A percentile compares a stretch with the other conserved stretches of the same genome.
Conservation (phyloP, 2,329 filamentous ascomycete genomes). For the Aspergillus phoenicis region DNA sequence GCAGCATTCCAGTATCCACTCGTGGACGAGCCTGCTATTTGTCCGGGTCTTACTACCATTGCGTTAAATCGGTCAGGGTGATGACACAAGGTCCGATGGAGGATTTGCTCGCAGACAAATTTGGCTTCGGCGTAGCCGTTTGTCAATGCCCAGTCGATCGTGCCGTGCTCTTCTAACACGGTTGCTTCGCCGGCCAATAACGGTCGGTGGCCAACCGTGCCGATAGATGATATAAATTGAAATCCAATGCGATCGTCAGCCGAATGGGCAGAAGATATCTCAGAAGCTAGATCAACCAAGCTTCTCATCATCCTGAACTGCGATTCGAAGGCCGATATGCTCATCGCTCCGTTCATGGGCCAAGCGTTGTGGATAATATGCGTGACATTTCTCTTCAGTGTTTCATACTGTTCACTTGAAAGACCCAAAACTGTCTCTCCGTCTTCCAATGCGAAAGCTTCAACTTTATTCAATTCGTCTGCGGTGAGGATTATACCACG, state of each 20-base stretch:
- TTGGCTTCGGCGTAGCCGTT: conserved; percentile 59
- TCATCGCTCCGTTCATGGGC: conserved; percentile 29
- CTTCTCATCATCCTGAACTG: conserved; percentile 52
- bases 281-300: conserved; percentile 51
- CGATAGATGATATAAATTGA: conserved; percentile 49
- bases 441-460: conserved; percentile 54
- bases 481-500: conserved; percentile 28
- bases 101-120: conserved; percentile 53
- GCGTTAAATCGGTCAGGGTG: conserved; percentile 48
- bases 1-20: conserved; percentile 59
- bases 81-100: conserved; percentile 52
- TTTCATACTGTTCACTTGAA: conserved; percentile 37
- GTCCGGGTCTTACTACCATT: conserved; percentile 52
- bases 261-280: conserved; percentile 24
- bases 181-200: conserved; percentile 24
- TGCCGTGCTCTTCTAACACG: conserved; percentile 50
- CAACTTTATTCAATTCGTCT: conserved; percentile 38
- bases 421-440: conserved; percentile 55
- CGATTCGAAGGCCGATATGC: conserved; percentile 24
- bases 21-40: conserved; percentile 55
- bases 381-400: conserved; percentile 46
- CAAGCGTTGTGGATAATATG: conserved; percentile 47
- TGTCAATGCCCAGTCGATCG: conserved; percentile 45
- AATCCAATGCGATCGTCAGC: conserved; percentile 33
- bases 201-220: conserved; percentile 39